Base-by-base conservation (phyloP, 768 basidiomycete genomes). In the Xerocomus brunneocitrinus region DNA sequence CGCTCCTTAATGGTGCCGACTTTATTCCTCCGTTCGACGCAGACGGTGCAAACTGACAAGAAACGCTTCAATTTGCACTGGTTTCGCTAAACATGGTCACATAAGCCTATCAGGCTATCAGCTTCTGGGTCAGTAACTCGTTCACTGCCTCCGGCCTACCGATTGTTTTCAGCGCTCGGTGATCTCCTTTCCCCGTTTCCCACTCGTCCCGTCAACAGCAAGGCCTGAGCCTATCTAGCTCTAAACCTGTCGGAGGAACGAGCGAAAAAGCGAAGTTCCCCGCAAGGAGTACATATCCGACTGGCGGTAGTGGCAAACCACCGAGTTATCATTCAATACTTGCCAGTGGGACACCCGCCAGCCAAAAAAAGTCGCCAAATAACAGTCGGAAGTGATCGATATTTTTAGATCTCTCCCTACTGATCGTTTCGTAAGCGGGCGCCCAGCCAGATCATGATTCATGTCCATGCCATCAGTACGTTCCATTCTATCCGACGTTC, bases 141-240 rank as follows among this genome's bases (percentile, higher is more conserved):
- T 34, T 25, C 45, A 34, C 45, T 14, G 31, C 31, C 31, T 47
- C 45, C 45, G 8, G 28, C 8, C 32, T 45, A n/a, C 9, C 2
- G 45, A 14, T 46, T 9, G 32, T 6, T n/a, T 16, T 32, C 25
- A n/a, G 38, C 36, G 38, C 42, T 58, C 57, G 57, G 49, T 30
- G 30, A 13, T 34, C 6, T 25, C 36, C 31, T 34, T 38, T 16
- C 8, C 5, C 49, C 35, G 39, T 50, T 8, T 5, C 14, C 16
- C 43, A 45, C 19, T 27, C n/a, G 24, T 4, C 31, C 42, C 24
- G 32, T 5, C 19, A 10, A 30, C 43, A 19, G 22, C 22, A 6
- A 5, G 19, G 3, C 19, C 39, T n/a, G 24, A 22, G 40, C 4
- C 40, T 9, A 41, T 41, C 22, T 12, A 32, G 31, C 31, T 32